A percentile compares a stretch with the other conserved stretches of the same genome.
Conservation (phyloP, 345 rosid species). For the Hibiscus syriacus region DNA sequence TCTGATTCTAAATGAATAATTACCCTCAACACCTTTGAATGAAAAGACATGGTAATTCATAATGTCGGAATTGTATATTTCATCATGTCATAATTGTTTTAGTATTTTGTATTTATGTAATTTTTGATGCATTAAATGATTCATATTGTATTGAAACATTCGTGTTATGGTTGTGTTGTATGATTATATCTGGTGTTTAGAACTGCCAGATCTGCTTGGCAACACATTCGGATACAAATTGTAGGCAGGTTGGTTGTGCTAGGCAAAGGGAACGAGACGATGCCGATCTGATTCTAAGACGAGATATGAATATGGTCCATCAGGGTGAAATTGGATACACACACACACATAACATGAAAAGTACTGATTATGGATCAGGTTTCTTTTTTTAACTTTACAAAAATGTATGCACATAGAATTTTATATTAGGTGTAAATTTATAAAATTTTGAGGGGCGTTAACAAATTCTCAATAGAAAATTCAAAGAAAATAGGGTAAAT, state of each 20-base stretch:
- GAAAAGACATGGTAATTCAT: neutral
- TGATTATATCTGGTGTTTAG: neutral
- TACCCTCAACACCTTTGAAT: neutral
- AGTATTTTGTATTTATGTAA: neutral
- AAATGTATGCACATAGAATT: no score
- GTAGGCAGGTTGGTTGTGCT: conserved; percentile 5
- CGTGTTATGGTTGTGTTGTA: neutral
- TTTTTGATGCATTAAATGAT: neutral
- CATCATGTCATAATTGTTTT: neutral
- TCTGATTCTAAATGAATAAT: neutral
- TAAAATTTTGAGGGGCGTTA: no score
- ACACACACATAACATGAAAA: no score
- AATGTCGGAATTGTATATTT: neutral
- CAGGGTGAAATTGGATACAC: no score
- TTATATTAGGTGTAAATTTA: no score
- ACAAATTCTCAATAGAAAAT: no score
- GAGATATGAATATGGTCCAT: conserved; percentile 14
- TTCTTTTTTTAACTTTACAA: no score
- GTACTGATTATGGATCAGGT: no score
- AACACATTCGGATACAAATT: neutral
- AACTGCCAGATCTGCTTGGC: neutral
- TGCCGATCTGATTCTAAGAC: neutral
- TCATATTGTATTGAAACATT: neutral
- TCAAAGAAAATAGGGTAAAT: no score
- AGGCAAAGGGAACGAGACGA: conserved; percentile 18